These are phyloP conservation scores for Aspergillus sojae DNA, from an alignment of 2,329 filamentous ascomycete genomes.

Conservation along the genomic window DNA sequence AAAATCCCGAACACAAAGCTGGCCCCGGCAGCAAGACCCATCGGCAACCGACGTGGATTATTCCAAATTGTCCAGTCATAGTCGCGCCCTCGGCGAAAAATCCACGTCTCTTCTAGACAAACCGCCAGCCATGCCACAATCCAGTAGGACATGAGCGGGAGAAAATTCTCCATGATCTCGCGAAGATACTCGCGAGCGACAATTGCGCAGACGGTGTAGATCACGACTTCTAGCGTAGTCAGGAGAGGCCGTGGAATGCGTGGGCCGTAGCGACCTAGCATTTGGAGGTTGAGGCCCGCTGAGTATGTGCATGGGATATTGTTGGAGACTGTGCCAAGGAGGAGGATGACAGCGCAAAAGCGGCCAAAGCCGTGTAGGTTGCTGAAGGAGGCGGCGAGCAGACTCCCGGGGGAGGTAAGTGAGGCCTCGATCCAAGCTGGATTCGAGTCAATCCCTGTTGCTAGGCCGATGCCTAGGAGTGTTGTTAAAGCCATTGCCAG, in stretches of 20 bases:
- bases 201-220: conserved; percentile 47
- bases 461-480: conserved; percentile 44
- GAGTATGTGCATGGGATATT: conserved; percentile 48
- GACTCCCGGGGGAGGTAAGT: conserved; percentile 31
- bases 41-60: conserved; percentile 35
- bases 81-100: conserved; percentile 39
- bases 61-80: conserved; percentile 46
- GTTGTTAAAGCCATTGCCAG: conserved; percentile 35
- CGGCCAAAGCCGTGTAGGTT: conserved; percentile 43
- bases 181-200: conserved; percentile 45
- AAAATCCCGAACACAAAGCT: conserved; percentile 39
- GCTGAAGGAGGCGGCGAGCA: conserved; percentile 39
- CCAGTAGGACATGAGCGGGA: conserved; percentile 51
- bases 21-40: conserved; percentile 41
- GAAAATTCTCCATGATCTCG: conserved; percentile 47
- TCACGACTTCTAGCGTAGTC: conserved; percentile 42
- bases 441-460: conserved; percentile 33
- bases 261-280: conserved; percentile 38
- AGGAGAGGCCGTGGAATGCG: conserved; percentile 45
- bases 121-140: conserved; percentile 44
- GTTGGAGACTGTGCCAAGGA: conserved; percentile 45
- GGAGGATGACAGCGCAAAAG: conserved; percentile 45
- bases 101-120: conserved; percentile 42
- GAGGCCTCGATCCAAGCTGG: conserved; percentile 35
- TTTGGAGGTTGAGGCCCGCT: conserved; percentile 45